A percentile compares a stretch with the other conserved stretches of the same genome.
Evolutionary conservation across 345 rosid genomes (phyloP).

Genomic region (Orychophragmus violaceus): DNA sequence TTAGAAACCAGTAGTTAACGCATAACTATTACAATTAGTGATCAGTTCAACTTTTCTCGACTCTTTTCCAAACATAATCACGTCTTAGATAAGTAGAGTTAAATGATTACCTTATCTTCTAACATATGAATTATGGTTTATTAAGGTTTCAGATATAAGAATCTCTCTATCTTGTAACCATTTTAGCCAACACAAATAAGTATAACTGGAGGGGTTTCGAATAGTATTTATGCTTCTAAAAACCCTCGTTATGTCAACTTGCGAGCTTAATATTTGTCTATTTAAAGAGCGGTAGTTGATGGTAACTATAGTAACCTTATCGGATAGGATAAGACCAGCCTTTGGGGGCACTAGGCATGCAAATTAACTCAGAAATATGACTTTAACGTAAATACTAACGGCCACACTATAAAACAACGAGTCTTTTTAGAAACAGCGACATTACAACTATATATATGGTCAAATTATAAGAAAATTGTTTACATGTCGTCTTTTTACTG

Average conservation of each 20-base stretch:
- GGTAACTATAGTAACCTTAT: slow-evolving; percentile 16
- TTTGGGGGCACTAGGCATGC: slow-evolving; percentile 6
- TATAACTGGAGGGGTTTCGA: neutral
- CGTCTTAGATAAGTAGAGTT: neutral
- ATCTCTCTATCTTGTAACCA: slow-evolving; percentile 5
- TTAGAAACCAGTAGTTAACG: neutral
- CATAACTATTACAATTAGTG: neutral
- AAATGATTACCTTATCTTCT: slow-evolving; percentile 8
- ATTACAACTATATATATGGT: neutral
- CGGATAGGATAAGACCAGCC: slow-evolving; percentile 7
- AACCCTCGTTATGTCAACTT: neutral
- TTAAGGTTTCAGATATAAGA: neutral
- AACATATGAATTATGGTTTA: neutral
- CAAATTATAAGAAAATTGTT: neutral
- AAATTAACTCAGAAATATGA: neutral
- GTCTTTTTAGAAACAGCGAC: slow-evolving; percentile 9
- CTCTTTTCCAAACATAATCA: neutral
- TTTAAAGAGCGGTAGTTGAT: slow-evolving; percentile 2
- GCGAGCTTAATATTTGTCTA: neutral
- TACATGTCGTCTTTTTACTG: slow-evolving; percentile 12
- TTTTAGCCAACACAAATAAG: slow-evolving; percentile 3
- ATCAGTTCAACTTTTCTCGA: neutral
- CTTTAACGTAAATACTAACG: slow-evolving; percentile 1
- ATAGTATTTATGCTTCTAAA: neutral
- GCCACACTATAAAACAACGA: neutral